Evolutionary conservation across 495 filamentous ascomycete species (phyloP).

Genomic region (Pseudomonodictys pantanalensis): DNA sequence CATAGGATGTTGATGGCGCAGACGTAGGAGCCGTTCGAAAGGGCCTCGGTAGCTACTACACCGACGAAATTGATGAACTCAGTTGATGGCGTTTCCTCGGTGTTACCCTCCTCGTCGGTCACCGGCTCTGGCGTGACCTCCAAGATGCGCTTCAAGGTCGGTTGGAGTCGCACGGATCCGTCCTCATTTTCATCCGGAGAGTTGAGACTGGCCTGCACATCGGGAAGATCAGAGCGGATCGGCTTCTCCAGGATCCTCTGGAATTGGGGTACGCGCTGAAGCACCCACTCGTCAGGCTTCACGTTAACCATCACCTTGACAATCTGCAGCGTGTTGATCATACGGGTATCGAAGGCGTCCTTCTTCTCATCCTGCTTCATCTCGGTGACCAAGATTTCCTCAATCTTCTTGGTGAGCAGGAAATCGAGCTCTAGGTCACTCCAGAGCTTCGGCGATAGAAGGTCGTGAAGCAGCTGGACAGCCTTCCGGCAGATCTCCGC

Average conservation of each 20-base stretch:
- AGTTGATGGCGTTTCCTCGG: conserved; percentile 61
- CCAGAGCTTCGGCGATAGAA: conserved; percentile 88
- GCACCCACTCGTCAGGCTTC: conserved; percentile 85
- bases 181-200: conserved; percentile 63
- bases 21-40: conserved; percentile 73
- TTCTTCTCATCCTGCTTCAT: conserved; percentile 53
- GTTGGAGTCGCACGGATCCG: conserved; percentile 56
- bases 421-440: conserved; percentile 80
- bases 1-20: conserved; percentile 88
- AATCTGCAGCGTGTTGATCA: conserved; percentile 89
- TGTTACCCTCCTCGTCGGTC: conserved; percentile 79
- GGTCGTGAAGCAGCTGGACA: conserved; percentile 73
- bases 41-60: conserved; percentile 73
- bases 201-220: conserved; percentile 90
- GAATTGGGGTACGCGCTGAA: conserved; percentile 67
- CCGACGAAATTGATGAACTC: conserved; percentile 82
- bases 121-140: conserved; percentile 86
- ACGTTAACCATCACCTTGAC: conserved; percentile 80
- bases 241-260: conserved; percentile 91
- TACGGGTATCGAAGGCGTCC: conserved; percentile 63
- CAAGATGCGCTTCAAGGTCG: conserved; percentile 76
- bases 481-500: conserved; percentile 84
- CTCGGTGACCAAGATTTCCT: conserved; percentile 65
- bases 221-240: conserved; percentile 77
- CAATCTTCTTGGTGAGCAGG: conserved; percentile 83